phyloP scores from a whole-genome alignment of 2,329 filamentous ascomycete genomes.

The Catunica adiposa region DNA sequence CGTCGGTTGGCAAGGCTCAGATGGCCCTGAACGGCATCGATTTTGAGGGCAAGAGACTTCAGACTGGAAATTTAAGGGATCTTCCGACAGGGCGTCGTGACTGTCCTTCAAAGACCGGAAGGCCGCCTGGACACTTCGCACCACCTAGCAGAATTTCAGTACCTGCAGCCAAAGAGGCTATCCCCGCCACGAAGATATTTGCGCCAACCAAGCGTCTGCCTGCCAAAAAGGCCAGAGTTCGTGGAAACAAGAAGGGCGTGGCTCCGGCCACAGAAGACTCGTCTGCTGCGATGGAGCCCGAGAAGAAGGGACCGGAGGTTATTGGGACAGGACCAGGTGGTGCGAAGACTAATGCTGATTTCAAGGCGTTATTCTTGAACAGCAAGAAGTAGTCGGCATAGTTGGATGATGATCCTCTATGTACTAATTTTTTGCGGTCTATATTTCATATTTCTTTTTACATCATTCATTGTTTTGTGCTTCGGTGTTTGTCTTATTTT shows the following conservation, averaged over 20 bases:
- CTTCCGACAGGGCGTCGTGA: slow-evolving; percentile 26
- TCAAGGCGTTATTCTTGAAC: slow-evolving; percentile 33
- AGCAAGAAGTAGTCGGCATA: slow-evolving; percentile 11
- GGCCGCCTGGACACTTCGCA: too few relatives aligned
- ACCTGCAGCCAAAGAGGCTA: neutral
- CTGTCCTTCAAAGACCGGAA: neutral
- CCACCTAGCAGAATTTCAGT: neutral
- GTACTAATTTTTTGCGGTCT: neutral
- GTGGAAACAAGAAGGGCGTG: slow-evolving; percentile 16
- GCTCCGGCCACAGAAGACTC: too few relatives aligned
- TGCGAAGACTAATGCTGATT: slow-evolving; percentile 40
- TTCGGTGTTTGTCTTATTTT: too few relatives aligned
- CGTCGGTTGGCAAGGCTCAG: slow-evolving; percentile 56
- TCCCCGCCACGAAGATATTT: slow-evolving; percentile 11
- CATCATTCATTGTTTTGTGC: too few relatives aligned
- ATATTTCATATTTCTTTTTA: neutral
- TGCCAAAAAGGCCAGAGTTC: slow-evolving; percentile 19
- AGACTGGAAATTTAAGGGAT: slow-evolving; percentile 37
- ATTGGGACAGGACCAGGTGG: slow-evolving; percentile 11
- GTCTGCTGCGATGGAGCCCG: too few relatives aligned
- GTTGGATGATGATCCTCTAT: neutral
- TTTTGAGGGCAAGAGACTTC: slow-evolving; percentile 37
- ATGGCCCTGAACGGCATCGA: slow-evolving; percentile 39
- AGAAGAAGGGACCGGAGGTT: neutral
- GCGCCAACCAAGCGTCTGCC: slow-evolving; percentile 17